phyloP scores from a whole-genome alignment of 306 rosid genomes.

The Vigna radiata region DNA sequence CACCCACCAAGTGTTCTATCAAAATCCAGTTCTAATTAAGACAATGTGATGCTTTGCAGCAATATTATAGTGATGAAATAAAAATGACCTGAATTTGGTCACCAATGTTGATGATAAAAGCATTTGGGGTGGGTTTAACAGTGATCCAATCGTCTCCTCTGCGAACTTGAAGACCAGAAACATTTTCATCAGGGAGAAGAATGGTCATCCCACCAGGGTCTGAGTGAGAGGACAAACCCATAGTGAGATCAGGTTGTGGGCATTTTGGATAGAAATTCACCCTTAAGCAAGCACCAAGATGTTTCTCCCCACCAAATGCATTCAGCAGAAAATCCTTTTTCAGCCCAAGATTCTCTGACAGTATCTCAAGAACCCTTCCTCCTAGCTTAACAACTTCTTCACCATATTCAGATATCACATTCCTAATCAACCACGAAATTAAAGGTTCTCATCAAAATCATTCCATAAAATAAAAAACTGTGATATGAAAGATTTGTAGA shows the following conservation, averaged over 20 bases:
- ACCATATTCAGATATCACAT: constrained; percentile 63
- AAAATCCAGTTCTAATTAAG: too few relatives aligned
- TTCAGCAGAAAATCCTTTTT: constrained; percentile 62
- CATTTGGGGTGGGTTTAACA: constrained; percentile 66
- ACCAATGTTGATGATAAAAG: constrained; percentile 78
- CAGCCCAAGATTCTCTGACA: constrained; percentile 68
- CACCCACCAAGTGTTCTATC: too few relatives aligned
- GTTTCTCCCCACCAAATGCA: constrained; percentile 73
- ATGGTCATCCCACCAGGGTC: constrained; percentile 90
- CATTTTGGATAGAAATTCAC: constrained; percentile 81
- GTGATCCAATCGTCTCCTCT: constrained; percentile 64
- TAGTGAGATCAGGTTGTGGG: constrained; percentile 87
- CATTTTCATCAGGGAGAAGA: constrained; percentile 77
- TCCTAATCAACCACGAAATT: constrained; percentile 31
- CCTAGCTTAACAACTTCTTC: constrained; percentile 63
- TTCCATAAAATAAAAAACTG: neutral
- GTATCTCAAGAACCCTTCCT: constrained; percentile 56
- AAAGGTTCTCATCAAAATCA: neutral
- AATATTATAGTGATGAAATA: neutral
- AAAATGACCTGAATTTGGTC: constrained; percentile 77
- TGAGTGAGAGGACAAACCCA: constrained; percentile 85
- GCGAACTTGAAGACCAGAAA: constrained; percentile 80
- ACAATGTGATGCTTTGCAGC: too few relatives aligned
- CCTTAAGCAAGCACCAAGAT: constrained; percentile 75
- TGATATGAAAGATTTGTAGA: neutral